These are phyloP conservation scores for Trichoderma sp. DNA, from an alignment of 2,329 filamentous ascomycete species.

Conservation along the genomic window DNA sequence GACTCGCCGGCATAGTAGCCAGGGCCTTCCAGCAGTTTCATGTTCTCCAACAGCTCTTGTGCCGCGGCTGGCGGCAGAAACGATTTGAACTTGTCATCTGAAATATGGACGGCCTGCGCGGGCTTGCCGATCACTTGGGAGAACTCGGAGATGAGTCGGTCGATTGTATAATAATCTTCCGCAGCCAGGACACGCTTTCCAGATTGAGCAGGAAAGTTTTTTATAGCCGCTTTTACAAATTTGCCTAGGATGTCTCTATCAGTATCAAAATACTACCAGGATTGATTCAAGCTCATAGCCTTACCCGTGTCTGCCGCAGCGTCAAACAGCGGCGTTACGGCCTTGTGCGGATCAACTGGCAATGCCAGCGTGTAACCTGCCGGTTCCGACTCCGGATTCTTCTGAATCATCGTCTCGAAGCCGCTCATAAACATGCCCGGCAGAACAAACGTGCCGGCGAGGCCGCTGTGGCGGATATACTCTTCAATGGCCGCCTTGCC, in stretches of 20 bases:
- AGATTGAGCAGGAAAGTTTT: slow-evolving; percentile 33
- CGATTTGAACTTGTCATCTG: slow-evolving; percentile 43
- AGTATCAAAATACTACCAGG: not conserved
- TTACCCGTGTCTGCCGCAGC: slow-evolving; percentile 47
- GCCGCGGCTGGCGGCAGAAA: slow-evolving; percentile 38
- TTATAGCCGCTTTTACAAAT: slow-evolving; percentile 44
- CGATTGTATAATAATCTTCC: slow-evolving; percentile 43
- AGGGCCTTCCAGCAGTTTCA: slow-evolving; percentile 47
- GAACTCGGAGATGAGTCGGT: slow-evolving; percentile 42
- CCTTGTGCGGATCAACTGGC: slow-evolving; percentile 39
- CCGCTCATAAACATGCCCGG: slow-evolving; percentile 62
- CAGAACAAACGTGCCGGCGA: slow-evolving; percentile 57
- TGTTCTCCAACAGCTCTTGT: slow-evolving; percentile 49
- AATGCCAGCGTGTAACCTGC: slow-evolving; percentile 38
- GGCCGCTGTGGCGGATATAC: slow-evolving; percentile 56
- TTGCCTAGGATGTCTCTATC: slow-evolving; percentile 34
- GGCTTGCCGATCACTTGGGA: slow-evolving; percentile 42
- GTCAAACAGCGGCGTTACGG: slow-evolving; percentile 46
- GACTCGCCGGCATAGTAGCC: slow-evolving; percentile 47
- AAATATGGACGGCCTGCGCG: slow-evolving; percentile 38
- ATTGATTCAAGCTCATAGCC: not conserved
- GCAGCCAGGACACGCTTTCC: slow-evolving; percentile 45
- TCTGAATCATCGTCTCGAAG: slow-evolving; percentile 37
- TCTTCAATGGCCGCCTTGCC: slow-evolving; percentile 58
- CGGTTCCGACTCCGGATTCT: slow-evolving; percentile 34